Conservation (phyloP, 768 basidiomycete genomes). For the Hysterangium stoloniferum region DNA sequence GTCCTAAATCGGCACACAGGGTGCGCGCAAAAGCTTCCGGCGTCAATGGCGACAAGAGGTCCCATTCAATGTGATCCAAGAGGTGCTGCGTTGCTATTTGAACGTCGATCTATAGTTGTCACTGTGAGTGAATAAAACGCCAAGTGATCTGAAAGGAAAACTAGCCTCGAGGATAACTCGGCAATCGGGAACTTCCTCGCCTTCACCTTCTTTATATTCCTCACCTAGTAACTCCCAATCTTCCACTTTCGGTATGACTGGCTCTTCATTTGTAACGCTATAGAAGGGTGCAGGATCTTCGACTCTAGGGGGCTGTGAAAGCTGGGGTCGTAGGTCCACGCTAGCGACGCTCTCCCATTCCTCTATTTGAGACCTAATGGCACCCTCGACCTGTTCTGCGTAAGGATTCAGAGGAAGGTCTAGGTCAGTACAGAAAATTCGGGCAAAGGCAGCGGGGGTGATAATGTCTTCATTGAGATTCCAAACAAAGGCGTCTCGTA, state of each 20-base stretch:
- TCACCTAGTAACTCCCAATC: slow-evolving; percentile 40
- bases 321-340: slow-evolving; percentile 50
- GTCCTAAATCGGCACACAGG: slow-evolving; percentile 79
- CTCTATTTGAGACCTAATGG: slow-evolving; percentile 87
- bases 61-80: slow-evolving; percentile 97
- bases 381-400: slow-evolving; percentile 72
- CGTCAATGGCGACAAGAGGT: slow-evolving; percentile 85
- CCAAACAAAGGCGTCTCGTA: slow-evolving; percentile 96
- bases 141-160: slow-evolving; percentile 15
- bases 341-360: slow-evolving; percentile 79
- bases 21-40: slow-evolving; percentile 77
- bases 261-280: slow-evolving; percentile 13
- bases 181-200: slow-evolving; percentile 65
- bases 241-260: slow-evolving; percentile 32
- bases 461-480: slow-evolving; percentile 85
- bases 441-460: slow-evolving; percentile 79
- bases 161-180: slow-evolving; percentile 74
- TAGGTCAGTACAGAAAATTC: slow-evolving; percentile 81
- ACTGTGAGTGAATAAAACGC: slow-evolving; percentile 12
- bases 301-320: slow-evolving; percentile 19
- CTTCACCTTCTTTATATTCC: slow-evolving; percentile 27
- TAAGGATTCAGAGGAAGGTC: slow-evolving; percentile 62
- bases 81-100: slow-evolving; percentile 91
- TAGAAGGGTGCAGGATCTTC: slow-evolving; percentile 13
- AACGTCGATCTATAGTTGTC: slow-evolving; percentile 75